phyloP scores from a whole-genome alignment of 192 early-diverging fungal species.

The Backusella sp. region DNA sequence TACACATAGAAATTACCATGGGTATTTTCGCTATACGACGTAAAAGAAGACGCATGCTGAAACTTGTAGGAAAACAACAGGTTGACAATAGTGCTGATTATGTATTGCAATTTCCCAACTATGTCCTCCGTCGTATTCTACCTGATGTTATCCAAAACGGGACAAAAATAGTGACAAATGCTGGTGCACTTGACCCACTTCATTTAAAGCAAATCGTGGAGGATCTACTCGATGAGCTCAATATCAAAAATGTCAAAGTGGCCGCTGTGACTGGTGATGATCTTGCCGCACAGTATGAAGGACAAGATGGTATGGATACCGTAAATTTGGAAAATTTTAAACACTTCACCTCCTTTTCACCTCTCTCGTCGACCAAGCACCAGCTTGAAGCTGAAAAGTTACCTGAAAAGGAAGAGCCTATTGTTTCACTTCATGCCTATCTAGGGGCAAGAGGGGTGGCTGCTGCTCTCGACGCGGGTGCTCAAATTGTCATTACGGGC shows the following conservation, averaged over 20 bases:
- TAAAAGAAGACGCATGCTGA: constrained; percentile 22
- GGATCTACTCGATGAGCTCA: constrained; percentile 31
- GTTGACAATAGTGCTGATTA: constrained; percentile 7
- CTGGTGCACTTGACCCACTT: constrained; percentile 59
- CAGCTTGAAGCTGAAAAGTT: constrained; percentile 41
- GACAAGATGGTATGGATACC: constrained; percentile 1
- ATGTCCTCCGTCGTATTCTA: constrained; percentile 47
- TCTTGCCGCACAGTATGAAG: constrained; percentile 15
- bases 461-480: constrained; percentile 52
- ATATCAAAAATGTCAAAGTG: constrained; percentile 48
- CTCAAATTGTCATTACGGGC: constrained; percentile 65
- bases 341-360: constrained; percentile 10
- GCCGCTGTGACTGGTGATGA: constrained; percentile 68
- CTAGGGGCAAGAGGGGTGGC: constrained; percentile 56
- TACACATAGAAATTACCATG: constrained; percentile 63
- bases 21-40: constrained; percentile 59
- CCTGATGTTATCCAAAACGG: constrained; percentile 50
- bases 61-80: background rate
- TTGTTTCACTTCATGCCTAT: constrained; percentile 62
- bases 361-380: constrained; percentile 14
- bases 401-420: constrained; percentile 45
- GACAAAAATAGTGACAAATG: constrained; percentile 64
- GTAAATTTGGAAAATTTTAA: background rate
- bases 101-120: constrained; percentile 52
- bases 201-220: constrained; percentile 60